Conservation (phyloP, 208 protist genomes). For the Trypanosoma caninum region DNA sequence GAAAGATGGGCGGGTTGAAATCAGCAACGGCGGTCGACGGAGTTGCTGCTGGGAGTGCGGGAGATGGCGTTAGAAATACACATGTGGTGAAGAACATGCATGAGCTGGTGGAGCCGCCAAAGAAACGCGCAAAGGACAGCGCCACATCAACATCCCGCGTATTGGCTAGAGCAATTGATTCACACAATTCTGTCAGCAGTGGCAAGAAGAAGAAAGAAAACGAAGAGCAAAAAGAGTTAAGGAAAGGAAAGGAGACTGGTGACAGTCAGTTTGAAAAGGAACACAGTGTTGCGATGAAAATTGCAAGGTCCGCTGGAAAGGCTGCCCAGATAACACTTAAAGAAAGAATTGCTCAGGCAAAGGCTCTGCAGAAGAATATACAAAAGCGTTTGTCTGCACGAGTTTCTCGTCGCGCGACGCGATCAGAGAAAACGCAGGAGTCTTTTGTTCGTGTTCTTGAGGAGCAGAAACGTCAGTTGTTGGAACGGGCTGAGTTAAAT, state of each 20-base stretch:
- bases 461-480: constrained; percentile 77
- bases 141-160: neutral
- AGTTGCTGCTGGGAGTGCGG: neutral
- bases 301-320: constrained; percentile 50
- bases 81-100: constrained; percentile 7
- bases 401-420: constrained; percentile 34
- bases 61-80: constrained; percentile 2
- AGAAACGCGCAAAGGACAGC: constrained; percentile 12
- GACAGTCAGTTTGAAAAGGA: constrained; percentile 32
- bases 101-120: constrained; percentile 10
- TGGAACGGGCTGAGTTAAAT: constrained; percentile 42
- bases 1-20: neutral
- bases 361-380: constrained; percentile 53
- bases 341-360: constrained; percentile 48
- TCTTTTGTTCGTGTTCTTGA: constrained; percentile 74
- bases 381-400: constrained; percentile 42
- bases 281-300: constrained; percentile 41
- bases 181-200: too few species aligned
- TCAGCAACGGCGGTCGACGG: neutral
- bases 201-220: constrained; percentile 2
- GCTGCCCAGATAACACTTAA: constrained; percentile 46
- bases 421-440: constrained; percentile 39
- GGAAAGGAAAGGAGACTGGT: neutral
- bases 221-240: neutral
- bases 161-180: too few species aligned